A percentile compares a stretch with the other conserved stretches of the same genome.
These are phyloP conservation scores for Lasiodiplodia theobromae DNA, from an alignment of 2,329 filamentous ascomycete species.

Conservation along the genomic window DNA sequence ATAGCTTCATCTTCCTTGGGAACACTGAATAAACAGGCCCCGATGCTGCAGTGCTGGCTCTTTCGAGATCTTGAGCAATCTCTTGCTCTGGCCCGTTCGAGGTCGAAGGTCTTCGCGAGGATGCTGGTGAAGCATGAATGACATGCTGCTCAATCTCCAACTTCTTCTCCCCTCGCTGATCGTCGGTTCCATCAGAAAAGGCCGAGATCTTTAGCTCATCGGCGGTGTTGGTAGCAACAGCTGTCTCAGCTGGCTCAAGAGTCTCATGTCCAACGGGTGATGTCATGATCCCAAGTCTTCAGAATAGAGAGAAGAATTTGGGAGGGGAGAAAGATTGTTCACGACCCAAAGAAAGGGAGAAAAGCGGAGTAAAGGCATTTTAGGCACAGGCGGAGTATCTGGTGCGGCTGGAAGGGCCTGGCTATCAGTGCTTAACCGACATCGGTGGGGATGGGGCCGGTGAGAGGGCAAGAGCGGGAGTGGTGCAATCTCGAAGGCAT, in stretches of 20 bases:
- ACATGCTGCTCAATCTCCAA: background rate
- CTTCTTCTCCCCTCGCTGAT: background rate
- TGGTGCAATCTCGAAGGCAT: constrained; percentile 6
- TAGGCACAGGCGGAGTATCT: constrained; percentile 5
- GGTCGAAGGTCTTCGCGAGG: constrained; percentile 21
- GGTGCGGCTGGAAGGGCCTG: background rate
- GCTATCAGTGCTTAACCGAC: constrained; percentile 13
- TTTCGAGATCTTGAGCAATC: constrained; percentile 32
- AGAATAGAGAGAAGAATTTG: background rate
- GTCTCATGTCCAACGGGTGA: background rate
- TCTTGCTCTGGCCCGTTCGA: constrained; percentile 26
- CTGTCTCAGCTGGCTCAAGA: background rate
- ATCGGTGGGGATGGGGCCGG: constrained; percentile 7
- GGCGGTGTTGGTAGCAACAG: background rate
- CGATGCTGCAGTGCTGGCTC: constrained; percentile 30
- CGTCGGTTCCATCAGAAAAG: background rate
- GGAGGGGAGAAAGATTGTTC: background rate
- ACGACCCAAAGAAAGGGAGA: background rate
- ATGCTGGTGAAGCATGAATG: constrained; percentile 6
- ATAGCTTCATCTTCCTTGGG: constrained; percentile 47
- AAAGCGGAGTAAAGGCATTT: background rate
- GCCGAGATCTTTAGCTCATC: background rate
- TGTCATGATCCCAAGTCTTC: constrained; percentile 7
- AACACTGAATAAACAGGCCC: constrained; percentile 35
- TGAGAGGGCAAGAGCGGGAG: constrained; percentile 6